Base-by-base conservation (phyloP, 768 basidiomycete species). In the Saitozyma podzolica region DNA sequence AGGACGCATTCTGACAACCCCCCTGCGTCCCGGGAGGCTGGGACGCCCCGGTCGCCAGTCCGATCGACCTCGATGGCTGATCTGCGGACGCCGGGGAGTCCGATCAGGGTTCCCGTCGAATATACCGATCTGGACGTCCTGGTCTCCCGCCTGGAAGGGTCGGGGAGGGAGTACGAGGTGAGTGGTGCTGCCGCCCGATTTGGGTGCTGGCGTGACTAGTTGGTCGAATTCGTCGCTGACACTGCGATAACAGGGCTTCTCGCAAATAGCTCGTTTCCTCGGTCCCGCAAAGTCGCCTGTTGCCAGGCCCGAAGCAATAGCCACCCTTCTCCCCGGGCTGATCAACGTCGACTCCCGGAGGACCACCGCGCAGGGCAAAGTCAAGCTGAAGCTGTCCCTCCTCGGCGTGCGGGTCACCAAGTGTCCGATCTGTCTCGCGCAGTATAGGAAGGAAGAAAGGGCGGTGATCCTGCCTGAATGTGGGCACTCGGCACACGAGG, bases 341-440 rank as follows among this genome's bases (percentile, higher is more conserved):
- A 75, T 90, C 69, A 84, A 85, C 65, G 81, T 89, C 13, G 80
- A 84, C 75, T 84, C 87, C 19, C 82, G 84, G 56, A 83, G 89
- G 20, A 82, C 83, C 53, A 85, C 84, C 53, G 81, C 81, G 65
- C 84, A 88, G 68, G 89, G 89, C 6, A 86, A 86, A 49, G 82
- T 86, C 58, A 90, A 90, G 80, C 69, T 89, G 50, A 91, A 89
- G 80, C 77, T 90, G 54, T 81, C 83, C 8, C 74, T 90, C 54
- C 79, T 89, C 17, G 89, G 87, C 45, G 81, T 84, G 13, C 70
- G 82, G 0, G 88, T 91, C 41, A 85, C 87, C 65, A 85, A 85
- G 70, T 91, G 90, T 77, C 84, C 86, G 47, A 86, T 90, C 54
- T 91, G 90, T 74, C 80, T 89, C 74, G 84, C 83, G 52, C 87